Conservation (phyloP, 2,329 filamentous ascomycete species). For the Arthroderma sp. region DNA sequence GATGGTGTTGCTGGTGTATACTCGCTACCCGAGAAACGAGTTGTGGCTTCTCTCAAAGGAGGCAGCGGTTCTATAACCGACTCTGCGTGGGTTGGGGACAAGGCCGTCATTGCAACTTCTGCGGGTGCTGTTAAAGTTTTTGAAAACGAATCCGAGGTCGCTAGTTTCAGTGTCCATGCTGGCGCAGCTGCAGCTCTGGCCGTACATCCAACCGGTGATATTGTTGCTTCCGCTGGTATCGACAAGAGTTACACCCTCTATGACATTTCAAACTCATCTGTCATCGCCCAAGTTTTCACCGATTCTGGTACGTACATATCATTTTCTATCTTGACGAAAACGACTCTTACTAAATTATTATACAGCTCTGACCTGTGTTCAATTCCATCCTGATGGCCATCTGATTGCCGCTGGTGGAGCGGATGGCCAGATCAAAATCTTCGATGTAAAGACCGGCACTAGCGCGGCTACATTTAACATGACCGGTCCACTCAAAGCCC, state of each 20-base stretch:
- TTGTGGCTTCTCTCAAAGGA: slow-evolving; percentile 54
- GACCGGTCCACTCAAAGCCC: slow-evolving; percentile 54
- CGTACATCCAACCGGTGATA: slow-evolving; percentile 67
- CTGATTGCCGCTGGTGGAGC: slow-evolving; percentile 74
- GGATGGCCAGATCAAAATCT: slow-evolving; percentile 74
- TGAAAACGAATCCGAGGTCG: slow-evolving; percentile 55
- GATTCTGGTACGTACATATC: slow-evolving; percentile 53
- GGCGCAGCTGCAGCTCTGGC: slow-evolving; percentile 67
- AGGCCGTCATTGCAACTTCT: slow-evolving; percentile 59
- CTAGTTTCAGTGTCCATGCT: slow-evolving; percentile 66
- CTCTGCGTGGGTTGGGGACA: slow-evolving; percentile 47
- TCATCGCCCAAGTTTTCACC: slow-evolving; percentile 66
- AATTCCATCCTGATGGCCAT: slow-evolving; percentile 96
- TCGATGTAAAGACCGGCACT: slow-evolving; percentile 68
- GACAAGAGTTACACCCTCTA: slow-evolving; percentile 93
- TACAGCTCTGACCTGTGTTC: slow-evolving; percentile 59
- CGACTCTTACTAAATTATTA: slow-evolving; percentile 20
- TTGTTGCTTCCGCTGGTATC: slow-evolving; percentile 74
- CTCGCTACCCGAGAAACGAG: slow-evolving; percentile 62
- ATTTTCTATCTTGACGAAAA: background rate
- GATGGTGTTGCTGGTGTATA: slow-evolving; percentile 66
- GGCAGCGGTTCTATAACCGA: slow-evolving; percentile 57
- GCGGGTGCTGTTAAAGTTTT: slow-evolving; percentile 72
- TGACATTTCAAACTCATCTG: slow-evolving; percentile 55
- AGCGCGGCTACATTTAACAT: slow-evolving; percentile 61